phyloP scores from a whole-genome alignment of 257 asterid species.

The Solanum bulbocastanum region DNA sequence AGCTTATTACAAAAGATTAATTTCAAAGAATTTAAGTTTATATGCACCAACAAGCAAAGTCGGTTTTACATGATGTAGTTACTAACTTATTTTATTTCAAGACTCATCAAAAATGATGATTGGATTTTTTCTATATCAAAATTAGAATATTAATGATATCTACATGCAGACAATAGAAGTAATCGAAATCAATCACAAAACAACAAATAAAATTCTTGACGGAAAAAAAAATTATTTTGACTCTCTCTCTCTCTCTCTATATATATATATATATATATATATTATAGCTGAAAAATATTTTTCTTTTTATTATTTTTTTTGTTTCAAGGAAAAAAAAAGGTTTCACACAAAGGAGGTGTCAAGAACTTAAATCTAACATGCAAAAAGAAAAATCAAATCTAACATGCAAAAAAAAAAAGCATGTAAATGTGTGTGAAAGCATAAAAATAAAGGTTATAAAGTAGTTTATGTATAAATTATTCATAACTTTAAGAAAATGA shows the following conservation, averaged over 20 bases:
- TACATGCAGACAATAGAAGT: not conserved
- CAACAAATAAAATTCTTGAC: not conserved
- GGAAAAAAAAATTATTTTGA: too few relatives aligned
- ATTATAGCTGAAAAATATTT: too few relatives aligned
- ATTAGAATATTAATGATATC: not conserved
- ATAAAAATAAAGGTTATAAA: not conserved
- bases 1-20: not conserved
- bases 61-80: not conserved
- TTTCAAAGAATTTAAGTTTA: not conserved
- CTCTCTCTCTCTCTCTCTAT: too few relatives aligned
- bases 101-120: not conserved
- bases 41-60: not conserved
- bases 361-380: not conserved
- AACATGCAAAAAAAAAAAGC: not conserved
- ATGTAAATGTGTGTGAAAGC: not conserved
- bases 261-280: too few relatives aligned
- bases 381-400: not conserved
- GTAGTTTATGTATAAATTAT: too few relatives aligned
- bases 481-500: not conserved
- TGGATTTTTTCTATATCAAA: not conserved
- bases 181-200: not conserved
- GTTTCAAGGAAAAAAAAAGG: not conserved
- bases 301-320: not conserved
- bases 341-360: not conserved
- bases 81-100: not conserved